A percentile compares a stretch with the other conserved stretches of the same genome.
Evolutionary conservation across 208 protist genomes (phyloP).

Genomic region (Leishmania tarentolae): DNA sequence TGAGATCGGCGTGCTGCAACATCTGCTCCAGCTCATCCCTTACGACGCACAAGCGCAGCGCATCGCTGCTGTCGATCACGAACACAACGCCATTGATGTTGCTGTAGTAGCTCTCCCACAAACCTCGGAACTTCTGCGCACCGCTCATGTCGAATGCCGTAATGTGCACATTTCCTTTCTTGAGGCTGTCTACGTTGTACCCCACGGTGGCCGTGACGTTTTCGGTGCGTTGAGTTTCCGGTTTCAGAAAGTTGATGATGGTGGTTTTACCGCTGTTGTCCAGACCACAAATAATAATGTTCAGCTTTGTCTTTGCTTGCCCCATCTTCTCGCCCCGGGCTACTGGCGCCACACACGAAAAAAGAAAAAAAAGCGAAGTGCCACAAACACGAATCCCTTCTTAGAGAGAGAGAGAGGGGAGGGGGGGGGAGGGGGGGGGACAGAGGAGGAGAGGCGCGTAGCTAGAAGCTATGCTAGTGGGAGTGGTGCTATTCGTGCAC

Average conservation of each 20-base stretch:
- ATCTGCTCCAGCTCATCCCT: slow-evolving; percentile 87
- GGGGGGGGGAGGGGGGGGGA: not conserved
- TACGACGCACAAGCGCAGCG: slow-evolving; percentile 83
- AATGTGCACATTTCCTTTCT: slow-evolving; percentile 95
- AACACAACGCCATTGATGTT: slow-evolving; percentile 95
- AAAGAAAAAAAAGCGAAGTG: not conserved
- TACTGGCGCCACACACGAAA: not conserved
- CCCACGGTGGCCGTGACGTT: slow-evolving; percentile 98
- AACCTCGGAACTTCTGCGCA: slow-evolving; percentile 96
- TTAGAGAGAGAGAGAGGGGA: not conserved
- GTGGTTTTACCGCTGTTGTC: slow-evolving; percentile 97
- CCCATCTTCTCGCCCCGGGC: slow-evolving; percentile 51
- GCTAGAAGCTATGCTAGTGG: not conserved
- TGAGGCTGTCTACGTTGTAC: slow-evolving; percentile 91
- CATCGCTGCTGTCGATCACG: slow-evolving; percentile 93
- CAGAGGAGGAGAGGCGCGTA: not conserved
- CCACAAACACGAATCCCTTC: not conserved
- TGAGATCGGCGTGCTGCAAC: slow-evolving; percentile 67
- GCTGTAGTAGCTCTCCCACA: slow-evolving; percentile 98
- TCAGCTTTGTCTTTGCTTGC: slow-evolving; percentile 83
- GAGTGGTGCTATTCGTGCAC: not conserved
- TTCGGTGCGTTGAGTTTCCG: slow-evolving; percentile 88
- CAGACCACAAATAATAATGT: slow-evolving; percentile 84
- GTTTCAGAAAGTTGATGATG: slow-evolving; percentile 98
- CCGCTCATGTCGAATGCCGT: slow-evolving; percentile 99